Base-by-base conservation (phyloP, 148 eudicot genomes). In the Cornus controversa region DNA sequence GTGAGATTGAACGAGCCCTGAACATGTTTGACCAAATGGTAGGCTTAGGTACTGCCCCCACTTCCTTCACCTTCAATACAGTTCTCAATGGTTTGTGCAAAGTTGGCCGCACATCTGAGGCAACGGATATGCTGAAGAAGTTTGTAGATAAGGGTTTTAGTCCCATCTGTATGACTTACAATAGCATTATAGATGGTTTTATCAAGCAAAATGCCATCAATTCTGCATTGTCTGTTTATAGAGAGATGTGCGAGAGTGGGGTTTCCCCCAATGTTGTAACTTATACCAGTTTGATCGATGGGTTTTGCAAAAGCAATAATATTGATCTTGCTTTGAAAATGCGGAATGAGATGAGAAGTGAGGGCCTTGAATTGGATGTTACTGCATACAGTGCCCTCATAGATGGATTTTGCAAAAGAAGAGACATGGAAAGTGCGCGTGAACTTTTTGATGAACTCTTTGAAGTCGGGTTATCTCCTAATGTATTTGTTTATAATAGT, bases 331-430 rank as follows among this genome's bases (percentile, higher is more conserved):
- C 98, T 77, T 68, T 92, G 81, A 85, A 85, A 71, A 71, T 92
- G 88, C 67, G 28, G 2, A 80, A 78, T 62, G 89, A 87, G 79
- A 87, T 92, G 89, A 85, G 69, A 72, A 79, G 64, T 70, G 85
- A 79, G 72, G 94, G 92, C 69, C 83, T 94, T 72, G 40, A 80
- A 62, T 69, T 89, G 86, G 98, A 94, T 84, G 75, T 92, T 67
- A 78, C 70, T n/a, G 87, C 91, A 50, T 94, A 92, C 47, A 80
- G 87, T 42, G 86, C 81, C 64, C 82, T 94, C 9, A 94, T 94
- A 66, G 79, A 89, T 77, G 92, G 91, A 37, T 90, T 77, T 81
- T 94, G 98, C 85, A 92, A 90, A 87, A 81, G 82, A 78, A 80
- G 81, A 62, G 93, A 94, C 82, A 88, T 94, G 97, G 79, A 64